phyloP scores from a whole-genome alignment of 2,329 filamentous ascomycete species.

The Akanthomyces lecanii region DNA sequence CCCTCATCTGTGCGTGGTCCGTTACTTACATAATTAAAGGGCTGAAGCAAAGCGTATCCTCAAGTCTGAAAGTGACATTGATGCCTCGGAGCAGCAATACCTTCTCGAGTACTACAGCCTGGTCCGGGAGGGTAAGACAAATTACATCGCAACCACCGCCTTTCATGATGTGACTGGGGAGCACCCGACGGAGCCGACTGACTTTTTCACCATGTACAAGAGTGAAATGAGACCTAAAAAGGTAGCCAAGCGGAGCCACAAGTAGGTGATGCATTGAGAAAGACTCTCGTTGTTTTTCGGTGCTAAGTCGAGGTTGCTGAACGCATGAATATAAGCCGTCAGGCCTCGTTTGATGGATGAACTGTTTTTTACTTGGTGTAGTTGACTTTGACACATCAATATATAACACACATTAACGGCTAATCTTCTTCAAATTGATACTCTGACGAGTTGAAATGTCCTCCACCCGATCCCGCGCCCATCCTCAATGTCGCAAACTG shows the following conservation, averaged over 20 bases:
- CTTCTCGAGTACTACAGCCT: slow-evolving; percentile 50
- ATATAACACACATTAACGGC: no score
- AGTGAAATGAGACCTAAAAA: slow-evolving; percentile 36
- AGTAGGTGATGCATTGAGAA: background rate
- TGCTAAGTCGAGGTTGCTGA: no score
- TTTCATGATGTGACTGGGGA: slow-evolving; percentile 46
- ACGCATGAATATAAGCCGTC: no score
- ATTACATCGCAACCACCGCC: slow-evolving; percentile 47
- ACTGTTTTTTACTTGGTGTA: no score
- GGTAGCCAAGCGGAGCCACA: slow-evolving; percentile 22
- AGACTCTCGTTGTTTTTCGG: no score
- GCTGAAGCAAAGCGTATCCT: slow-evolving; percentile 32
- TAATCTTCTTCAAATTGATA: no score
- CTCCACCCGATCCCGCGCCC: no score
- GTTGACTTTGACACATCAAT: no score
- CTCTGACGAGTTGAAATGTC: no score
- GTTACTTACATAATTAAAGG: background rate
- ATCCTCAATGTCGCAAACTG: no score
- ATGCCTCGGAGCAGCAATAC: slow-evolving; percentile 41
- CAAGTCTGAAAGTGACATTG: slow-evolving; percentile 31
- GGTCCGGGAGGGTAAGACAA: slow-evolving; percentile 49
- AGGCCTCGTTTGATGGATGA: no score
- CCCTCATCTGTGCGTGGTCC: background rate
- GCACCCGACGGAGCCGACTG: slow-evolving; percentile 42
- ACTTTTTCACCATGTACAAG: slow-evolving; percentile 46